Conservation (phyloP, 208 protist species). For the Trypanosomatidae sp. region DNA sequence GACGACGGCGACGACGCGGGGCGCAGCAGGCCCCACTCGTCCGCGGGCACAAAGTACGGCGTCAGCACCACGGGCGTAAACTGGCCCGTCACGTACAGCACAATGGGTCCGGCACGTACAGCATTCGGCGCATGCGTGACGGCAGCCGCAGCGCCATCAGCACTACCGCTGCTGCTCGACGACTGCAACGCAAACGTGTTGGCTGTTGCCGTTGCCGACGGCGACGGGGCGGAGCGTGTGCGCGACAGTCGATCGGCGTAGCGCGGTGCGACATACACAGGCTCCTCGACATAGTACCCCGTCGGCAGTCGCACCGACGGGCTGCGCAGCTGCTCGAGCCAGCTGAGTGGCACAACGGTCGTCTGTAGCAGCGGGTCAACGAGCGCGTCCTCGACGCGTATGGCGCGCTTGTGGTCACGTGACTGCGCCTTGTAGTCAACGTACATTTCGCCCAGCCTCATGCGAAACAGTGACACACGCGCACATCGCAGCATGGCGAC, state of each 20-base stretch:
- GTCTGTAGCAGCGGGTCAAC: constrained; percentile 51
- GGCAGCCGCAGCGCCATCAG: neutral
- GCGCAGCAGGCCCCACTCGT: constrained; percentile 21
- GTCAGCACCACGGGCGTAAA: constrained; percentile 52
- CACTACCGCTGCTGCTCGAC: neutral
- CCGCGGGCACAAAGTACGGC: constrained; percentile 56
- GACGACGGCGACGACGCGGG: neutral
- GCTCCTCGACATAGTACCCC: constrained; percentile 59
- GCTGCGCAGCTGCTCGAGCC: constrained; percentile 70
- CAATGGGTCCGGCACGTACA: constrained; percentile 61
- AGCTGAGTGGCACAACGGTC: constrained; percentile 52
- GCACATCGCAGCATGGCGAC: constrained; percentile 24
- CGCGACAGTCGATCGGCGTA: constrained; percentile 12
- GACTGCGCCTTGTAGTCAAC: constrained; percentile 80
- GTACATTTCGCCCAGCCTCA: constrained; percentile 49
- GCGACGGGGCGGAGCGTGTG: neutral
- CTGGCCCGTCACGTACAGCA: constrained; percentile 78
- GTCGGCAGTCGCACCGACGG: constrained; percentile 47
- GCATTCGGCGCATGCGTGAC: constrained; percentile 38
- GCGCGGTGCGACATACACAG: constrained; percentile 18
- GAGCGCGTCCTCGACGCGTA: constrained; percentile 65
- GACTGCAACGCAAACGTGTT: neutral
- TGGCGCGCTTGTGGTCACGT: constrained; percentile 53
- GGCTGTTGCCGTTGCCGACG: no score
- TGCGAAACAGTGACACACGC: constrained; percentile 24